Base-by-base conservation (phyloP, 257 asterid species). In the Nicotiana noctiflora region DNA sequence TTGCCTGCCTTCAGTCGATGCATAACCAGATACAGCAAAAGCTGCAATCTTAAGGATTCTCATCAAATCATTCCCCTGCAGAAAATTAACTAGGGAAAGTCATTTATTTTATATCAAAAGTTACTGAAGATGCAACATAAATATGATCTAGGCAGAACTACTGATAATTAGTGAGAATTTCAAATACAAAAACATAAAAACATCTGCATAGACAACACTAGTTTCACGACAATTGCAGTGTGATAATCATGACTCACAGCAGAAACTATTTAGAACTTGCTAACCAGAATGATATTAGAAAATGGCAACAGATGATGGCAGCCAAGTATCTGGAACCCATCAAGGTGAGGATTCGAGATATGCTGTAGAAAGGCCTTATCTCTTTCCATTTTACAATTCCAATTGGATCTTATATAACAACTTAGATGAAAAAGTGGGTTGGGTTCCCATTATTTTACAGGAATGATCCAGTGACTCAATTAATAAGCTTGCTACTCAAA, bases 21-120 rank as follows among this genome's bases (percentile, higher is more conserved):
- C 95, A 84, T 96, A 94, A 81, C 99, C 97, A 83, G 99, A 96
- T 79, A 94, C 98, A n/a, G 99, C 99, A 86, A 95, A 95, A 88
- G 98, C 97, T 81, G 97, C 98, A 85, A 93, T 89, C 79, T 95
- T 90, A 78, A 95, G 90, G 82, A 95, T 90, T 90, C 98, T 93
- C 97, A 92, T 93, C 92, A 93, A 88, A 87, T 96, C 97, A 82
- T 96, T 90, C 76, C 97, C 99, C 99, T 96, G 96, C 83, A 89
- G 83, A 82, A 79, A 81, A 80, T 67, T 76, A 83, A 82, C 65
- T 64, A 49, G 51, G 65, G 14, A 72, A 60, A 10, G 59, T 72
- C 78, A 13, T 23, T 72, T 25, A 46, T 31, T 72, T 44, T 72
- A 18, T 13, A 23, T 46, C 8, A 72, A 70, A 46, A 6, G 23